Evolutionary conservation across 805 yeast species (phyloP).

Genomic region (Myxozyma nipponensis): DNA sequence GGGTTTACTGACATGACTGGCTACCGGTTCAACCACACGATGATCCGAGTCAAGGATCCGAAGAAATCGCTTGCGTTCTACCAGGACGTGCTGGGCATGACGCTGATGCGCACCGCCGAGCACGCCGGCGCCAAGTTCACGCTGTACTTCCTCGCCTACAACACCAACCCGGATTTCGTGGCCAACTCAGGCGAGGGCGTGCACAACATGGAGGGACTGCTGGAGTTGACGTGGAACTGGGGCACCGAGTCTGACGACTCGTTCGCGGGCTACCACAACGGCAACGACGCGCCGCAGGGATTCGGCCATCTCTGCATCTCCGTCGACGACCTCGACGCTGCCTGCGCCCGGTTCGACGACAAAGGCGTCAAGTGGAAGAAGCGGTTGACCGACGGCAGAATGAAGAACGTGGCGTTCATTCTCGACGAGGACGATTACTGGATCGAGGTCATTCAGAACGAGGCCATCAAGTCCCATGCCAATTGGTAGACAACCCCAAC

Average conservation of each 20-base stretch:
- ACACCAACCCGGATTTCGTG: constrained; percentile 42
- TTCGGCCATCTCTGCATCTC: constrained; percentile 82
- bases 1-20: constrained; percentile 39
- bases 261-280: constrained; percentile 74
- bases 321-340: constrained; percentile 57
- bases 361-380: constrained; percentile 49
- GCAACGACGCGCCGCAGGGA: constrained; percentile 75
- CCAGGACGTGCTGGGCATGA: constrained; percentile 75
- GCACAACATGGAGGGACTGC: constrained; percentile 55
- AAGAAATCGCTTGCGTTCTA: constrained; percentile 72
- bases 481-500: constrained; percentile 22
- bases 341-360: constrained; percentile 46
- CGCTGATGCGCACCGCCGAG: constrained; percentile 53
- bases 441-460: constrained; percentile 56
- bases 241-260: constrained; percentile 81
- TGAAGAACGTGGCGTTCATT: constrained; percentile 70
- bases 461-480: constrained; percentile 21
- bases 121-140: constrained; percentile 74
- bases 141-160: constrained; percentile 78
- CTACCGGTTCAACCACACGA: constrained; percentile 27
- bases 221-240: constrained; percentile 93
- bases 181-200: constrained; percentile 39
- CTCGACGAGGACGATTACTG: constrained; percentile 90
- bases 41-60: constrained; percentile 82
- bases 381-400: constrained; percentile 42